Conservation (phyloP, 176 grass and related monocot species). For the Thinopyrum elongatum region DNA sequence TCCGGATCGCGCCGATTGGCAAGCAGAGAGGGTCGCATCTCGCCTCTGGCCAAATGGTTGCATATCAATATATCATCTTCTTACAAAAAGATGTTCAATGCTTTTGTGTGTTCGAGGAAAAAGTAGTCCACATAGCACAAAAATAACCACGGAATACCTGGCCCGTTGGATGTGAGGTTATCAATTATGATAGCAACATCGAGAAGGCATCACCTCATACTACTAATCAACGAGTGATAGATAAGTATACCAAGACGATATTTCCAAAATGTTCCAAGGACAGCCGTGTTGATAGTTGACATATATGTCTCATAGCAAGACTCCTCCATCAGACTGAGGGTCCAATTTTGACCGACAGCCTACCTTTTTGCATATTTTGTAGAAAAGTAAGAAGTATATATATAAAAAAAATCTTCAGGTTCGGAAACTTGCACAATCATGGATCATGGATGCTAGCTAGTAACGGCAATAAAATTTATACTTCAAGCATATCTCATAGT, state of each 20-base stretch:
- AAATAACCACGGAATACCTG: too few relatives aligned
- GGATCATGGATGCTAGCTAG: neutral
- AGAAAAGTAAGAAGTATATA: neutral
- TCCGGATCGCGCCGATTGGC: neutral
- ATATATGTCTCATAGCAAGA: neutral
- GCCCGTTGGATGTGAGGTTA: neutral
- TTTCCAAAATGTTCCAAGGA: neutral
- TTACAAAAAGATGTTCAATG: neutral
- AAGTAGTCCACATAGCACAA: neutral
- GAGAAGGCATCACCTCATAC: neutral
- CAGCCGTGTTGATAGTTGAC: neutral
- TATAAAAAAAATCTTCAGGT: neutral
- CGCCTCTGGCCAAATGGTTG: neutral
- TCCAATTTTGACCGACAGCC: neutral
- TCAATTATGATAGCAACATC: neutral
- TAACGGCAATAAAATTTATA: neutral
- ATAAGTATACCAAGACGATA: neutral
- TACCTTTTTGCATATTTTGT: neutral
- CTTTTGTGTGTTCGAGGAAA: neutral
- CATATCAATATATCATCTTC: neutral
- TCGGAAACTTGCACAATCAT: neutral
- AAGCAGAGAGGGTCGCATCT: neutral
- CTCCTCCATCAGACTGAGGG: neutral
- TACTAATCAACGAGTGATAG: neutral
- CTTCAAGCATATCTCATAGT: neutral